Base-by-base conservation (phyloP, 2,329 filamentous ascomycete genomes). In the Arthrobotrys sphaeroides region DNA sequence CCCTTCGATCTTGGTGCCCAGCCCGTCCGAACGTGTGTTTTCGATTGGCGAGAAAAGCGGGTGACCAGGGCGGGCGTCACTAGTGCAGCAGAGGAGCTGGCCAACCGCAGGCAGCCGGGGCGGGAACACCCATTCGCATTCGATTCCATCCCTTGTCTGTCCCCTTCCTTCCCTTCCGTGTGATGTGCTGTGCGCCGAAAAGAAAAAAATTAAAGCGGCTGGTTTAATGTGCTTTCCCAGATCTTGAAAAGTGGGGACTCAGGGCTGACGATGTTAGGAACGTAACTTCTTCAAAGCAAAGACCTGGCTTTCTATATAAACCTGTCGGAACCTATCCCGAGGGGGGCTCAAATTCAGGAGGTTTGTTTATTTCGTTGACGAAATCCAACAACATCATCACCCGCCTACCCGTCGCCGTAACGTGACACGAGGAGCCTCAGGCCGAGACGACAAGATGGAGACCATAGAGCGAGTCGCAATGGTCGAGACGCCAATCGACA, bases 401-500 rank as follows among this genome's bases (percentile, higher is more conserved):
- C n/a, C 1, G 40, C 2, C 9, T n/a, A 5, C 12, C 18, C 13
- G 12, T 43, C 33, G n/a, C 22, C 7, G 45, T 64, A 49, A 38
- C 60, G 16, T 18, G 26, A 18, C 42, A 49, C 45, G 12, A 66
- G 40, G n/a, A n/a, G 31, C 22, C 3, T 24, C 9, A 59, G 4
- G 64, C 45, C 22, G 18, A 65, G 10, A 36, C 36, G 20, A 7
- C 43, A 69, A 33, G 4, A 75, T 75, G 72, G 72, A 75, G 64
- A 59, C 72, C n/a, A 75, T 75, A 40, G 72, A 75, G 51, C 64
- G 64, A 22, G 64, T 75, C 59, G 72, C 72, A 24, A 75, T 75
- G 72, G 72, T 75, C 13, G 72, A 75, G 40, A 75, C 72, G 33
- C 72, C 72, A 6, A n/a, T 69, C 40, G 64, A 66, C 10, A 49